Evolutionary conservation across 352 stramenopile genomes (phyloP).

Genomic region (Phytophthora uliginosa): DNA sequence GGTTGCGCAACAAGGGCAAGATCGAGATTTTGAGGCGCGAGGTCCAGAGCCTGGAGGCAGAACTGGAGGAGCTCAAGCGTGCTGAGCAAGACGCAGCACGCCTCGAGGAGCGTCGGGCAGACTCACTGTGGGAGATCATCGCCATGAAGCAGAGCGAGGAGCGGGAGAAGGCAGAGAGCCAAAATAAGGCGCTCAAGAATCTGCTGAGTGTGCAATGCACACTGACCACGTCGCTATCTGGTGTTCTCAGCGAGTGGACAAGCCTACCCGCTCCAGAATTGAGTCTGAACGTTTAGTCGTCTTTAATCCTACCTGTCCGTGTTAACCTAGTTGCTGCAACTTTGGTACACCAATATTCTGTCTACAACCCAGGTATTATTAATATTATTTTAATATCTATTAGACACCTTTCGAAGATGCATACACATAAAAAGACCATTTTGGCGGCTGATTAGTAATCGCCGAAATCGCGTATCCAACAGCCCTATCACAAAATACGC

Average conservation of each 20-base stretch:
- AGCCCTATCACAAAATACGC: too few species aligned
- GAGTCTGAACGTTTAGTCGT: conserved; percentile 17
- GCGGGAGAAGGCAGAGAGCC: conserved; percentile 22
- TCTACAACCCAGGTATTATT: too few species aligned
- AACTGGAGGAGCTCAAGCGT: conserved; percentile 15
- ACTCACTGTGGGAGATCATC: conserved; percentile 26
- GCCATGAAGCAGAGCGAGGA: conserved; percentile 29
- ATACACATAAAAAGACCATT: too few species aligned
- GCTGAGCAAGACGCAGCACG: background rate
- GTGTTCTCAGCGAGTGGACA: conserved; percentile 25
- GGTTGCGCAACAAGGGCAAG: conserved; percentile 36
- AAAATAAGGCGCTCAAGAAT: conserved; percentile 34
- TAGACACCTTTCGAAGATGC: too few species aligned
- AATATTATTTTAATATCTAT: too few species aligned
- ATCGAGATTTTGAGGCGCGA: conserved; percentile 30
- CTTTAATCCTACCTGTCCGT: background rate
- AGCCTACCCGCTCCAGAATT: conserved; percentile 14
- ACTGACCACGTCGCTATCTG: conserved; percentile 20
- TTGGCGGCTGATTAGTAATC: too few species aligned
- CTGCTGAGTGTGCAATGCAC: conserved; percentile 25
- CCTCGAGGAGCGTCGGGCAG: background rate
- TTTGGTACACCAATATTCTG: too few species aligned
- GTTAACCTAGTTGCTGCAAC: background rate
- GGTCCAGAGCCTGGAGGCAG: conserved; percentile 15
- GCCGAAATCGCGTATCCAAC: too few species aligned